A percentile compares a stretch with the other conserved stretches of the same genome.
These are phyloP conservation scores for Venturia oleaginea DNA, from an alignment of 2,329 filamentous ascomycete species.

Conservation along the genomic window DNA sequence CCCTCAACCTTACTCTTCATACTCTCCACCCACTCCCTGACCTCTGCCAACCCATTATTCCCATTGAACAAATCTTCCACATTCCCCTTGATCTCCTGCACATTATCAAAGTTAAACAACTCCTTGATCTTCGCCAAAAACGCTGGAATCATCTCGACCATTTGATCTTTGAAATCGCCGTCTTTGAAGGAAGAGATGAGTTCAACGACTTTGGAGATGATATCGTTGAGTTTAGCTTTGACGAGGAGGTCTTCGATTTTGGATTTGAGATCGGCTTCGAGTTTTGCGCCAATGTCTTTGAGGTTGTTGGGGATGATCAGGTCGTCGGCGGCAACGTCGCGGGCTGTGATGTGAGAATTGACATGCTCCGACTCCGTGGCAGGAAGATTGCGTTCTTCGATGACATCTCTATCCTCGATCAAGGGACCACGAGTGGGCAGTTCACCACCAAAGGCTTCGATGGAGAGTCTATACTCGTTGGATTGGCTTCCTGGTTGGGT, in stretches of 20 bases:
- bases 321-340: background rate
- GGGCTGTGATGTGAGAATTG: background rate
- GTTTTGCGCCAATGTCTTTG: background rate
- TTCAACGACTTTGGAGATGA: background rate
- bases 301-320: background rate
- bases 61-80: background rate
- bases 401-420: background rate
- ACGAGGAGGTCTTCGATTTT: background rate
- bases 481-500: background rate
- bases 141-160: background rate
- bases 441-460: background rate
- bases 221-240: background rate
- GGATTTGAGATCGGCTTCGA: background rate
- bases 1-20: background rate
- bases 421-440: background rate
- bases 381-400: background rate
- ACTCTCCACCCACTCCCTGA: background rate
- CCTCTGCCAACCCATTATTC: background rate
- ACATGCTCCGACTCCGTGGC: background rate
- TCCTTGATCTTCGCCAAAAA: background rate
- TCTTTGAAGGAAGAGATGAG: background rate
- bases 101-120: background rate
- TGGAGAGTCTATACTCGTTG: background rate
- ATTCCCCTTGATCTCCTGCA: background rate
- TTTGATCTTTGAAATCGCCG: background rate